These are phyloP conservation scores for Colletotrichum sp. DNA, from an alignment of 2,329 filamentous ascomycete genomes.

Conservation along the genomic window DNA sequence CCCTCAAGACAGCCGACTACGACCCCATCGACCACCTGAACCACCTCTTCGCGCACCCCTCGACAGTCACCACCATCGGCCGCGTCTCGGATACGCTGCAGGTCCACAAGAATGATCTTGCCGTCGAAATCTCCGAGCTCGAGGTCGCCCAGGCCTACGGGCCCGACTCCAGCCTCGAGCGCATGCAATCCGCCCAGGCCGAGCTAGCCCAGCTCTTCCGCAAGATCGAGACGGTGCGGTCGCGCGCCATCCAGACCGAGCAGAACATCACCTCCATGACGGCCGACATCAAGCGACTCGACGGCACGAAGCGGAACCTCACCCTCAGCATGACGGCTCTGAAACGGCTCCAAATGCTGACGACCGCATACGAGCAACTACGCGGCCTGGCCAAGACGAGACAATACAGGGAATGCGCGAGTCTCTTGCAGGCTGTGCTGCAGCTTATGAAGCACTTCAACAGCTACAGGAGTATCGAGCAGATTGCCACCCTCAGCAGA, in stretches of 20 bases:
- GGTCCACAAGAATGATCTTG: slow-evolving; percentile 81
- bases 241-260: slow-evolving; percentile 89
- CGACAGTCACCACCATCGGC: slow-evolving; percentile 78
- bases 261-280: slow-evolving; percentile 98
- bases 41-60: slow-evolving; percentile 88
- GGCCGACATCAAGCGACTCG: slow-evolving; percentile 95
- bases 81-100: slow-evolving; percentile 77
- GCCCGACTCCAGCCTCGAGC: slow-evolving; percentile 84
- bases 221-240: slow-evolving; percentile 92
- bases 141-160: slow-evolving; percentile 82
- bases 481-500: slow-evolving; percentile 91
- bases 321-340: slow-evolving; percentile 97
- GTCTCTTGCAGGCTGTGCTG: slow-evolving; percentile 90
- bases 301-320: slow-evolving; percentile 95
- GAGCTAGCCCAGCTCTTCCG: slow-evolving; percentile 90
- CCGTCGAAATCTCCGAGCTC: slow-evolving; percentile 75
- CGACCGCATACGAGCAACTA: slow-evolving; percentile 97
- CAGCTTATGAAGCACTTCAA: slow-evolving; percentile 99
- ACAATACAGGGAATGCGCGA: slow-evolving; percentile 94
- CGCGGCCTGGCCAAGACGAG: slow-evolving; percentile 80
- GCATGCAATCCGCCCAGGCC: slow-evolving; percentile 88
- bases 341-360: slow-evolving; percentile 97
- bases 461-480: slow-evolving; percentile 95
- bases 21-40: slow-evolving; percentile 94
- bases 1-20: slow-evolving; percentile 68